A percentile compares a stretch with the other conserved stretches of the same genome.
Conservation (phyloP, 371 early-diverging fungal genomes). For the Mucor mucedo region DNA sequence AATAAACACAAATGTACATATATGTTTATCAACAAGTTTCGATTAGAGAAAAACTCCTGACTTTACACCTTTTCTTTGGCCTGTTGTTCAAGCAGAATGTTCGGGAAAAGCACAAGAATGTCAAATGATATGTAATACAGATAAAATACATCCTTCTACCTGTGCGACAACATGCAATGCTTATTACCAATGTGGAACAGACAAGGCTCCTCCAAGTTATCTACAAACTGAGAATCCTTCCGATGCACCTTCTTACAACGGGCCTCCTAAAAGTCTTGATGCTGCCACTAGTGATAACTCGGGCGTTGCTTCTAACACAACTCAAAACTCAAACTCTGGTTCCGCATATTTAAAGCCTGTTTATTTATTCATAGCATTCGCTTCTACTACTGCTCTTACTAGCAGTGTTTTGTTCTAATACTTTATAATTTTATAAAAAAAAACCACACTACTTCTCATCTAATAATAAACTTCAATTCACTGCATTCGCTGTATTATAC, state of each 20-base stretch:
- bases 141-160: conserved; percentile 17
- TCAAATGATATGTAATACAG: conserved; percentile 25
- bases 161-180: conserved; percentile 32
- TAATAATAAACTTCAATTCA: too few species aligned
- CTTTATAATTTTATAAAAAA: too few species aligned
- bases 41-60: conserved; percentile 21
- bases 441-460: too few species aligned
- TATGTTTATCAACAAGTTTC: too few species aligned
- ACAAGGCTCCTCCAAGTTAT: conserved; percentile 35
- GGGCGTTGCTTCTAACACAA: neutral
- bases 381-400: neutral
- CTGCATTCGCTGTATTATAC: too few species aligned
- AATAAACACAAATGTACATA: conserved; percentile 6
- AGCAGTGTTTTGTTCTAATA: neutral
- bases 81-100: conserved; percentile 40
- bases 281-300: neutral
- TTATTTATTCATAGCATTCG: neutral
- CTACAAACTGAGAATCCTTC: conserved; percentile 26
- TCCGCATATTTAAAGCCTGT: neutral
- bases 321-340: neutral
- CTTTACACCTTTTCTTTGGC: conserved; percentile 28
- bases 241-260: conserved; percentile 32
- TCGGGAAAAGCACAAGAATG: conserved; percentile 37
- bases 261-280: conserved; percentile 14
- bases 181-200: conserved; percentile 33